phyloP scores from a whole-genome alignment of 805 yeast species.

The Hanseniaspora valbyensis region DNA sequence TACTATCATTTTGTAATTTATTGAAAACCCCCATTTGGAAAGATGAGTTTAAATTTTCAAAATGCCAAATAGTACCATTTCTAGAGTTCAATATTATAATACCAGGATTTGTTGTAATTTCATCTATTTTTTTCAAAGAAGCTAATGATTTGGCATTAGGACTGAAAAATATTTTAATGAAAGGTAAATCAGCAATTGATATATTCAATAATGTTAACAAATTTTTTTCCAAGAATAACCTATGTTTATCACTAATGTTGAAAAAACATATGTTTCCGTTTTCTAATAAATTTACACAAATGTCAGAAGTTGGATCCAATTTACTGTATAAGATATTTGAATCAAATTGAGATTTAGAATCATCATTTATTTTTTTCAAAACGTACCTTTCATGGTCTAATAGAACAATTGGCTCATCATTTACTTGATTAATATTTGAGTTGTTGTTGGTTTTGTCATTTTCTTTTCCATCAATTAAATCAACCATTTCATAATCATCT shows the following conservation, averaged over 20 bases:
- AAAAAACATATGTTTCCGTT: slow-evolving; percentile 1
- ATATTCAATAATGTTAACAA: background rate
- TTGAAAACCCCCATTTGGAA: background rate
- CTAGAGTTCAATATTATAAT: slow-evolving; percentile 1
- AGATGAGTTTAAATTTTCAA: slow-evolving; percentile 7
- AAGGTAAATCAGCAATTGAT: background rate
- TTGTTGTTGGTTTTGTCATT: background rate
- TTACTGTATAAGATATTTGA: background rate
- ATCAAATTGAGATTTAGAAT: background rate
- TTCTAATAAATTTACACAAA: slow-evolving; percentile 3
- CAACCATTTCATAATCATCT: background rate
- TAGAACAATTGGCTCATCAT: background rate
- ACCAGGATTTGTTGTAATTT: slow-evolving; percentile 1
- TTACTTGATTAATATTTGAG: no score
- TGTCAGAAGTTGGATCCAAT: slow-evolving; percentile 1
- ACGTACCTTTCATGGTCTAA: slow-evolving; percentile 8
- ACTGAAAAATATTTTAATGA: slow-evolving; percentile 3
- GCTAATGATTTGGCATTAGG: background rate
- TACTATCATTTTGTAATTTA: background rate
- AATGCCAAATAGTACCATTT: slow-evolving; percentile 9
- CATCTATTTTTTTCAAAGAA: background rate
- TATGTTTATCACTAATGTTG: slow-evolving; percentile 4
- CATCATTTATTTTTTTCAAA: background rate
- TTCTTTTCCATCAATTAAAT: background rate
- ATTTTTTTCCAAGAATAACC: background rate